phyloP scores from a whole-genome alignment of 495 filamentous ascomycete species.

The Entonaema liquescens region DNA sequence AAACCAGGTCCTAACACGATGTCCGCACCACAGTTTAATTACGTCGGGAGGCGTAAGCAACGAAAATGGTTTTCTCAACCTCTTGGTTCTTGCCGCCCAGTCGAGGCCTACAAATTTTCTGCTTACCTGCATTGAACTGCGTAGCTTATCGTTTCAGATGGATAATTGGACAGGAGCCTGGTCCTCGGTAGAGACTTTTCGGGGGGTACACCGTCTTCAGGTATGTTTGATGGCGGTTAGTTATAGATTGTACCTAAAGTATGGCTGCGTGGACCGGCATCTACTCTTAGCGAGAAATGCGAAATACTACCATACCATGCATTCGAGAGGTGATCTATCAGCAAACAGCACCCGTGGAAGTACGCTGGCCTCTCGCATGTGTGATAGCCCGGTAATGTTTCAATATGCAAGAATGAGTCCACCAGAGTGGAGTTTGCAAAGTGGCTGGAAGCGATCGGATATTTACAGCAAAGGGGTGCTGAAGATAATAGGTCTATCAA shows the following conservation, averaged over 20 bases:
- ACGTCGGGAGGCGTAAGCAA: constrained; percentile 4
- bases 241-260: constrained; percentile 11
- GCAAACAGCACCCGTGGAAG: neutral
- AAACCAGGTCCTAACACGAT: constrained; percentile 3
- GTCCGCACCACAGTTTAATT: constrained; percentile 4
- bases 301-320: constrained; percentile 19
- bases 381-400: constrained; percentile 11
- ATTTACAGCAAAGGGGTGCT: constrained; percentile 3
- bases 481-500: constrained; percentile 18
- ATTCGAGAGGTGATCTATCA: constrained; percentile 20
- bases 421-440: constrained; percentile 3
- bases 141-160: constrained; percentile 8
- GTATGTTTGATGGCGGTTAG: constrained; percentile 17
- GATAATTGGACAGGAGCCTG: constrained; percentile 12
- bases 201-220: neutral
- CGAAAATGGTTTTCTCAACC: neutral
- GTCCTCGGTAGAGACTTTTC: constrained; percentile 1
- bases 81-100: neutral
- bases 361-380: constrained; percentile 2
- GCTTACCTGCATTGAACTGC: constrained; percentile 1
- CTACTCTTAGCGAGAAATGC: constrained; percentile 22
- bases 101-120: constrained; percentile 6
- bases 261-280: constrained; percentile 19
- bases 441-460: constrained; percentile 6
- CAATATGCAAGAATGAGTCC: constrained; percentile 9